Evolutionary conservation across 176 grass and related monocot species (phyloP), one percentile per base, ranked within the genome.

Genomic region (Miscanthus lutarioriparius): DNA sequence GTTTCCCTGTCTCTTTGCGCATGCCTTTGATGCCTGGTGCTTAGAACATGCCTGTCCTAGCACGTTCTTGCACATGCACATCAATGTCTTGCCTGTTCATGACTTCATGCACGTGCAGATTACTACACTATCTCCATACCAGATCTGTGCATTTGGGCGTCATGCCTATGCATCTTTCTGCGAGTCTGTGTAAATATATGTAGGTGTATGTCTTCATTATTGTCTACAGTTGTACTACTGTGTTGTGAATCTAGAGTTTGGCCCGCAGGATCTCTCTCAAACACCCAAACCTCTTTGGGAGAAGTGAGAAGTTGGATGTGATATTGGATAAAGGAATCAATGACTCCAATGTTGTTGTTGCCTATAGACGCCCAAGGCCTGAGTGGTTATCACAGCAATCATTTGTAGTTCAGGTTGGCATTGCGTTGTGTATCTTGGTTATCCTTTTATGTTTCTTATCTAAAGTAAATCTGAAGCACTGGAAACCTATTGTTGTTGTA

Each of bases 311-410:
- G 56, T 89, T 99, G 81, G 96, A 99, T 65, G 74, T 96, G 30
- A 86, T 91, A 81, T 86, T 92, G 83, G 91, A 99, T 83, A 96
- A 99, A 86, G 93, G 96, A 20, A 77, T 99, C 41, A 90, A 94
- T 30, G 96, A 99, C 71, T 96, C 96, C n/a, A 91, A 94, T 58
- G 66, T 92, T n/a, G 76, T 87, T 36, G 56, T 94, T 36, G 93
- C 96, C 54, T 83, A 96, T 62, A 99, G 93, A 71, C 89, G 89
- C 16, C 96, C 91, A 14, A 91, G 77, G 38, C 85, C 89, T 20
- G 91, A 93, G 69, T 92, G 88, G 87, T 59, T 90, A 10, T 82
- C 89, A 28, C 93, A 95, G 67, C 93, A 94, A 76, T 99, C 96
- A 17, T 96, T 96, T 83, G 86, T 93, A 81, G 64, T 99, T 81